phyloP scores from a whole-genome alignment of 306 rosid species.

The Pterocarpus santalinus region DNA sequence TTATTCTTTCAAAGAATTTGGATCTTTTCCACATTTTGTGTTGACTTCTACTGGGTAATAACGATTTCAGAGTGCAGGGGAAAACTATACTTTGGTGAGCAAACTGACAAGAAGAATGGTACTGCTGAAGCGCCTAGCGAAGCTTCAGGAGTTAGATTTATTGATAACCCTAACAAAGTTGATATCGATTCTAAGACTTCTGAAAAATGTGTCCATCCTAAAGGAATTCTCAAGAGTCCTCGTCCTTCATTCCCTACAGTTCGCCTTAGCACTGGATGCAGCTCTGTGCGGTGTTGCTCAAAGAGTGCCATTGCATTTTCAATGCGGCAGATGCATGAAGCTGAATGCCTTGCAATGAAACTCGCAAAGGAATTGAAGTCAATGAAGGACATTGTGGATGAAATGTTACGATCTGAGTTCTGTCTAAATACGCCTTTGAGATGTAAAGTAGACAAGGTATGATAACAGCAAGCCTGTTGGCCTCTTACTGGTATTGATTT shows the following conservation, averaged over 20 bases:
- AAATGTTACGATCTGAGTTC: conserved; percentile 68
- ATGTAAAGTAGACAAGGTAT: conserved; percentile 77
- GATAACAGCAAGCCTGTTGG: conserved; percentile 20
- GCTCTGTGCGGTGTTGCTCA: conserved; percentile 69
- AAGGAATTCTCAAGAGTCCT: conserved; percentile 54
- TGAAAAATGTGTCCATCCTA: conserved; percentile 52
- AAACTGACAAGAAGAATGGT: conserved; percentile 43
- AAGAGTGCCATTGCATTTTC: conserved; percentile 86
- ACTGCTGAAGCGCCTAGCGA: conserved; percentile 55
- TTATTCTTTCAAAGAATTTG: background rate
- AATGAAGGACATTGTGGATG: conserved; percentile 83
- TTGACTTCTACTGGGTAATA: conserved; percentile 44
- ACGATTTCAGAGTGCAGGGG: conserved; percentile 63
- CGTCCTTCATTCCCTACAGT: background rate
- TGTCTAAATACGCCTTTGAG: conserved; percentile 67
- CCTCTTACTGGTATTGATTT: background rate
- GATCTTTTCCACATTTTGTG: conserved; percentile 9
- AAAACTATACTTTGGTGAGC: conserved; percentile 53
- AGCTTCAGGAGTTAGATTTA: conserved; percentile 49
- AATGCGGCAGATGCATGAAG: conserved; percentile 84
- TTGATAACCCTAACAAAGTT: conserved; percentile 45
- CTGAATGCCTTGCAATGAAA: conserved; percentile 65
- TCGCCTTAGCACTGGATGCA: conserved; percentile 52
- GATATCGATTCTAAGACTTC: conserved; percentile 50
- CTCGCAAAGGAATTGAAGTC: conserved; percentile 80